Evolutionary conservation across 176 grass and related monocot species (phyloP), one percentile per base, ranked within the genome.

Genomic region (Cenchrus purpureus): DNA sequence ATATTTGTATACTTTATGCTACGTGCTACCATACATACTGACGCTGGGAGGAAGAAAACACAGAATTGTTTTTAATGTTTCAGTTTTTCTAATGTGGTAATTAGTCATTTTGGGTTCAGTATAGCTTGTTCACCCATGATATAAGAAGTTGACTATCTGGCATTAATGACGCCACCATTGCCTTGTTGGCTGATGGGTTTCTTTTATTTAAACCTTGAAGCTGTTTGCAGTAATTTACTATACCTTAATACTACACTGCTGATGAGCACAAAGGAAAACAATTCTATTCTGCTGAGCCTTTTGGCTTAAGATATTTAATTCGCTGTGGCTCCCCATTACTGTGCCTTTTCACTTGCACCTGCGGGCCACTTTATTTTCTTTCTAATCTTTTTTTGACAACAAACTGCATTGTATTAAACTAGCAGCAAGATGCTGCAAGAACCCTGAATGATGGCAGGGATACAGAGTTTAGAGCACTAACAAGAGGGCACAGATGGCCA

Each of bases 271-370:
- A 56, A 73, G 13, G 0, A 59, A 65, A 52, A 82, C 0, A 49
- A 67, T 56, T 73, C 1, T 28, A 37, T 73, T 84, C 28, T 74
- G 17, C 37, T 11, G 57, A 51, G n/a, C 17, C 73, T 78, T 82
- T 78, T 28, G 52, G 52, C 49, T 74, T 44, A 79, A 75, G 52
- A 74, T 90, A 60, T 79, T 73, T 65, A 34, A 86, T 83, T 79
- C n/a, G 68, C 16, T 73, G 65, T 78, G 65, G 71, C 14, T 29
- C 79, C 79, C 54, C 83, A 82, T 62, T 71, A 40, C 73, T 61
- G 49, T 74, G 55, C 73, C 71, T 79, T 83, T 90, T 90, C 75
- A 32, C 74, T 79, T 83, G 44, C 73, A 79, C 51, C 61, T 67
- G 48, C 29, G 44, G 74, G 79, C 50, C 68, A 79, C 62, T 68